Evolutionary conservation across 306 rosid species (phyloP).

Genomic region (Malus fusca): DNA sequence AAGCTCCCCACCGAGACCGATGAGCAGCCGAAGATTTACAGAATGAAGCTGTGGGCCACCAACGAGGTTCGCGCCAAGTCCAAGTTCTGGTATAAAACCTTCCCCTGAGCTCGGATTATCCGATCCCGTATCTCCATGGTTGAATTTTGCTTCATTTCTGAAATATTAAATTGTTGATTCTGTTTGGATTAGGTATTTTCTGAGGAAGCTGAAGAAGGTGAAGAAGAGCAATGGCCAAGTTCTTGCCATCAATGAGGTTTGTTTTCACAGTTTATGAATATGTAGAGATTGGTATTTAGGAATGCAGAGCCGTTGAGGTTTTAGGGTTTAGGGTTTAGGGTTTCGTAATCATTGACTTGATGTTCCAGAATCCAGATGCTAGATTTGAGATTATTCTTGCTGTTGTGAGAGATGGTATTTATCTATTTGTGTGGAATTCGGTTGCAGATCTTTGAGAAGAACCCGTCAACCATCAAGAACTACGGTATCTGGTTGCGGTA

Average conservation of each 20-base stretch:
- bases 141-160: background rate
- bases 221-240: slow-evolving; percentile 94
- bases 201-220: slow-evolving; percentile 83
- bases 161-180: background rate
- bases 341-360: background rate
- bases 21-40: slow-evolving; percentile 73
- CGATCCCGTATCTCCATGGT: background rate
- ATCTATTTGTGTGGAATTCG: background rate
- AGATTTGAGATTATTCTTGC: background rate
- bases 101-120: background rate
- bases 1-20: slow-evolving; percentile 74
- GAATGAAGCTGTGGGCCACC: slow-evolving; percentile 96
- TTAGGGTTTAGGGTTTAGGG: no score
- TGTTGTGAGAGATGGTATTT: background rate
- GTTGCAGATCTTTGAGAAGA: slow-evolving; percentile 76
- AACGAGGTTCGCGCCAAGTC: slow-evolving; percentile 96
- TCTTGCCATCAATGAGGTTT: slow-evolving; percentile 56
- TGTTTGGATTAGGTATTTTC: slow-evolving; percentile 53
- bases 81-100: slow-evolving; percentile 60
- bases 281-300: no score
- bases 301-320: no score
- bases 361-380: background rate
- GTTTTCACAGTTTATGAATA: background rate
- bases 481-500: slow-evolving; percentile 85
- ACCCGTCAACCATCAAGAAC: slow-evolving; percentile 76